These are phyloP conservation scores for Pyrrhoderma noxium DNA, from an alignment of 1,284 basidiomycete genomes.

Conservation along the genomic window DNA sequence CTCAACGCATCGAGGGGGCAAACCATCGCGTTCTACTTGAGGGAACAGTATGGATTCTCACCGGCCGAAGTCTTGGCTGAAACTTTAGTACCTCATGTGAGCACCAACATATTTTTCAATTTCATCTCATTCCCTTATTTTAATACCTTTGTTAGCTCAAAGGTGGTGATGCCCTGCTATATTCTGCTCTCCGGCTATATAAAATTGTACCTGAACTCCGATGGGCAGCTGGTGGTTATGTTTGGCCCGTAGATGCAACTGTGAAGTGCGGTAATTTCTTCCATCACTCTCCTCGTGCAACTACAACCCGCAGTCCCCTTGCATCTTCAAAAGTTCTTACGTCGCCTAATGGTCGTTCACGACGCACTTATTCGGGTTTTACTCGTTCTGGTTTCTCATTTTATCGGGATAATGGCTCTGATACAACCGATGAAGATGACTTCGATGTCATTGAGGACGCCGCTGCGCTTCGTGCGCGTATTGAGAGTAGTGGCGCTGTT, in stretches of 20 bases:
- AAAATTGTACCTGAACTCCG: slow-evolving; percentile 67
- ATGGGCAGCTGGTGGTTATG: slow-evolving; percentile 72
- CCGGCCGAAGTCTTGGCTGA: slow-evolving; percentile 65
- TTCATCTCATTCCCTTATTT: slow-evolving; percentile 2
- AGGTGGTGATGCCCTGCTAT: slow-evolving; percentile 66
- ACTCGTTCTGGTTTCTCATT: slow-evolving; percentile 6
- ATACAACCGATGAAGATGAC: slow-evolving; percentile 15
- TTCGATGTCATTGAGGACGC: slow-evolving; percentile 32
- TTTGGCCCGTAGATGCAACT: slow-evolving; percentile 67
- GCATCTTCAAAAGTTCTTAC: not conserved
- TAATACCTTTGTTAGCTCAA: slow-evolving; percentile 44
- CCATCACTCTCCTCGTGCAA: slow-evolving; percentile 30
- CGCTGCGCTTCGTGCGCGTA: slow-evolving; percentile 44
- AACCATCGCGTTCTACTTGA: slow-evolving; percentile 64
- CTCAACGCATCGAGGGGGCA: slow-evolving; percentile 62
- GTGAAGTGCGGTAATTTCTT: slow-evolving; percentile 54
- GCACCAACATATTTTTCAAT: slow-evolving; percentile 24
- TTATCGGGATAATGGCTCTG: slow-evolving; percentile 10
- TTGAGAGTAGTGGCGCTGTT: slow-evolving; percentile 62
- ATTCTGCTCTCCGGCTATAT: slow-evolving; percentile 68
- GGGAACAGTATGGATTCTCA: slow-evolving; percentile 63
- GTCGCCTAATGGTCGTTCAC: slow-evolving; percentile 7
- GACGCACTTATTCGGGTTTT: slow-evolving; percentile 9
- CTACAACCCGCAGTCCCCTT: slow-evolving; percentile 27
- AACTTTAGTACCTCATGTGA: slow-evolving; percentile 58